These are phyloP conservation scores for Candida sanyaensis DNA, from an alignment of 1,139 yeast genomes.

Conservation along the genomic window DNA sequence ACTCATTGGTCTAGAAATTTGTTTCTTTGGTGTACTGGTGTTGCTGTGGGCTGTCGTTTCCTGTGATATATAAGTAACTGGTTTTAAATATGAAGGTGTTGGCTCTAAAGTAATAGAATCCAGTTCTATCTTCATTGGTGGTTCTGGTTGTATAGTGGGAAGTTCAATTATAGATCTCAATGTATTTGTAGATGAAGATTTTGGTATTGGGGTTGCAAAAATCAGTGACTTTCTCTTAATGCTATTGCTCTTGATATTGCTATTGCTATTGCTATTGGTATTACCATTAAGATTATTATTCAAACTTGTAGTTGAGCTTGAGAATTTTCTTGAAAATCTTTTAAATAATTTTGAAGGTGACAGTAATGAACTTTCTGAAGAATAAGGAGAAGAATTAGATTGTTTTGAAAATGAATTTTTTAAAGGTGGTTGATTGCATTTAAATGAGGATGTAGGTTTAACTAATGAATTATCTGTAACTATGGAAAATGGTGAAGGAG, in stretches of 20 bases:
- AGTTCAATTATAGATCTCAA: neutral
- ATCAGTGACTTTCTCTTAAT: neutral
- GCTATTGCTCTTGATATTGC: neutral
- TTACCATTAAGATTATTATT: neutral
- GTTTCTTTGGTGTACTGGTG: neutral
- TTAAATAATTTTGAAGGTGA: constrained; percentile 12
- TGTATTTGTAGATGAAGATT: neutral
- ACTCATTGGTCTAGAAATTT: neutral
- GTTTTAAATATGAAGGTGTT: neutral
- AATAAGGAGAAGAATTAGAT: no score
- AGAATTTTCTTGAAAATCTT: constrained; percentile 9
- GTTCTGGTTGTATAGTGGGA: neutral
- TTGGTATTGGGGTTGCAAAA: neutral
- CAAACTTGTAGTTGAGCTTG: neutral
- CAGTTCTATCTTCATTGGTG: neutral
- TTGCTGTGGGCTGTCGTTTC: neutral
- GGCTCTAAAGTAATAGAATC: no score
- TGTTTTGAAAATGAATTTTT: neutral
- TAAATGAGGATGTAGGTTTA: neutral
- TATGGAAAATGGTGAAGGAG: neutral
- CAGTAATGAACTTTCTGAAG: constrained; percentile 1
- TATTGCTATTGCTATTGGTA: neutral
- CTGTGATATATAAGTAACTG: neutral
- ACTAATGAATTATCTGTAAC: neutral
- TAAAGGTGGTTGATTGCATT: constrained; percentile 3